Evolutionary conservation across 2,329 filamentous ascomycete genomes (phyloP), one percentile per base, ranked within the genome.

Genomic region (Bimuria novae-zelandiae): DNA sequence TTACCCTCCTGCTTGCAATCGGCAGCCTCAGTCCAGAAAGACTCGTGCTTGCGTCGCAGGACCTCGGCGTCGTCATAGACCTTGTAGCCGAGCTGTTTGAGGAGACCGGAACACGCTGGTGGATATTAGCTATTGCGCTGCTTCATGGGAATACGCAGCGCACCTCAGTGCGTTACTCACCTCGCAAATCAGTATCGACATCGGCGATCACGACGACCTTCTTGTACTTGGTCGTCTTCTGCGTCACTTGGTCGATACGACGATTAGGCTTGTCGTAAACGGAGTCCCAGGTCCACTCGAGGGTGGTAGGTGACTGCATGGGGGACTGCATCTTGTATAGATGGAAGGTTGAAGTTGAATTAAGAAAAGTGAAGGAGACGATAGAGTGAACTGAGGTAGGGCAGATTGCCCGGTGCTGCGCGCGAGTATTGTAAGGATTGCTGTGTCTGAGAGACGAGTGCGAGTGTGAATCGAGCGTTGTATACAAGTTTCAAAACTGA

Each of bases 11-110:
- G 54, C 49, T 75, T 76, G 32, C 66, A 64, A 2, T 68, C 59
- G 23, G 71, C 62, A 7, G 74, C 70, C 35, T 73, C 65, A 22
- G 66, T 51, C 73, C 74, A 75, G 7, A 76, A 54, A 0, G 54
- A 59, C 19, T 68, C 65, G 50, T 76, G 68, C 16, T 64, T 57
- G 14, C 57, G 25, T 53, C 68, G 69, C 45, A 70, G 67, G 22
- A 74, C 72, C 14, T 68, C 65, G 57, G 73, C 67, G 51, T 72
- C 69, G 49, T 76, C 74, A 43, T 74, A 61, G 8, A 70, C 69
- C 3, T 59, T 55, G 41, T 70, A 65, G 7, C 64, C 66, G 3
- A 74, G 61, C 22, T 63, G 49, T 16, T 44, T 51, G 7, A 75
- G 63, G 14, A 70, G 70, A 25, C 69, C 62, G 5, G 66, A 62